These are phyloP conservation scores for Pascua sp. DNA, from an alignment of 1,284 basidiomycete genomes.

Conservation along the genomic window DNA sequence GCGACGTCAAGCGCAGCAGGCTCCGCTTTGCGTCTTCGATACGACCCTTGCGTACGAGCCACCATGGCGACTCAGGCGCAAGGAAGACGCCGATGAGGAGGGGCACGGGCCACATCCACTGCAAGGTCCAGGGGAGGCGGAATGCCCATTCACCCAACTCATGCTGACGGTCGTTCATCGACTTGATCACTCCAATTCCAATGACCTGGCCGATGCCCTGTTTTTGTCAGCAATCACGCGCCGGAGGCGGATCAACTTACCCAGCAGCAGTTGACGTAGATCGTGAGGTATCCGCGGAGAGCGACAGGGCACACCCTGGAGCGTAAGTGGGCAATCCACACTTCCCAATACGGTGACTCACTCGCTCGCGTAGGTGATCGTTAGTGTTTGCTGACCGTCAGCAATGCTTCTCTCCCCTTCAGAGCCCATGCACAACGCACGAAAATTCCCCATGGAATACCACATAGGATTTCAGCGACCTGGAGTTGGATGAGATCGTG, in stretches of 20 bases:
- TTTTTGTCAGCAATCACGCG: too few species aligned
- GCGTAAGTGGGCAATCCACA: too few species aligned
- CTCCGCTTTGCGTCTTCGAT: conserved; percentile 51
- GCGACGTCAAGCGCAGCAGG: conserved; percentile 45
- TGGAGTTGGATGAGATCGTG: conserved; percentile 32
- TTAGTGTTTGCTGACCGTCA: neutral
- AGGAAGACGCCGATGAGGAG: conserved; percentile 35
- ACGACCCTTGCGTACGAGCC: conserved; percentile 28
- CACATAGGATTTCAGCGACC: conserved; percentile 37
- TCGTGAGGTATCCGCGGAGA: too few species aligned
- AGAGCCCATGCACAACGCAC: conserved; percentile 3
- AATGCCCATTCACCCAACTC: conserved; percentile 31
- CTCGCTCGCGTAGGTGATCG: neutral
- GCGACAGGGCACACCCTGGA: too few species aligned
- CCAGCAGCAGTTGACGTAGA: too few species aligned
- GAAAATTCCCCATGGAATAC: conserved; percentile 44
- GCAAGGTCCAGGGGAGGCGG: conserved; percentile 39
- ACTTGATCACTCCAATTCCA: conserved; percentile 45
- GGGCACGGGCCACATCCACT: conserved; percentile 43
- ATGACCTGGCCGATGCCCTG: conserved; percentile 25
- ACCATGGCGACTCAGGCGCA: conserved; percentile 28
- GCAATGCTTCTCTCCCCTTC: too few species aligned
- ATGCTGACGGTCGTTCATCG: conserved; percentile 26
- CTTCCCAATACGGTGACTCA: too few species aligned
- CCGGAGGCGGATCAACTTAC: too few species aligned